Percentiles rank a stretch among this genome's conserved stretches.
Evolutionary conservation across 768 basidiomycete species (phyloP).

Genomic region (Infundibulicybe gibba): DNA sequence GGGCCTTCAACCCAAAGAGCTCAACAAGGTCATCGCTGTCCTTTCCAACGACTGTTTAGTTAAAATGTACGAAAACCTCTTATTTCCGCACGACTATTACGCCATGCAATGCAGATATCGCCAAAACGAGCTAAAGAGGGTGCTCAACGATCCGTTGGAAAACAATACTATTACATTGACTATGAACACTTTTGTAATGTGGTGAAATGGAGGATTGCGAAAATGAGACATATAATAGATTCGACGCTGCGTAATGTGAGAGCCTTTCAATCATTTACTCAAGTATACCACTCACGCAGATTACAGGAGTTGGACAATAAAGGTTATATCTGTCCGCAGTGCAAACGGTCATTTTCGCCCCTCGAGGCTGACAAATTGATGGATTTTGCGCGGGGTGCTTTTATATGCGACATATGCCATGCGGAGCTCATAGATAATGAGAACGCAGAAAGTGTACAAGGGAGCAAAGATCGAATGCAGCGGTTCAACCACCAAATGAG

Average conservation of each 20-base stretch:
- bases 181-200: conserved; percentile 96
- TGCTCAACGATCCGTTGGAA: conserved; percentile 80
- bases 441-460: conserved; percentile 78
- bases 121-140: conserved; percentile 92
- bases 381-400: conserved; percentile 59
- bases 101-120: conserved; percentile 55
- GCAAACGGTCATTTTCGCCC: conserved; percentile 78
- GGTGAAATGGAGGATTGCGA: conserved; percentile 94
- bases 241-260: conserved; percentile 83
- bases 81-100: background rate
- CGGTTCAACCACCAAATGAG: conserved; percentile 90
- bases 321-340: conserved; percentile 94
- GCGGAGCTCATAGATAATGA: conserved; percentile 90
- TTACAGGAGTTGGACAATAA: conserved; percentile 92
- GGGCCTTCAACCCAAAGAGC: conserved; percentile 85
- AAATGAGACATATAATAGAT: conserved; percentile 89
- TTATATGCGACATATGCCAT: conserved; percentile 86
- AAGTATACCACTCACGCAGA: background rate
- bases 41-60: conserved; percentile 77
- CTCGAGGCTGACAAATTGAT: conserved; percentile 84
- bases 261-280: conserved; percentile 6
- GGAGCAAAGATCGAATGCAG: conserved; percentile 94
- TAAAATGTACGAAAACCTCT: conserved; percentile 52
- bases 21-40: conserved; percentile 85
- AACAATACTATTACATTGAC: conserved; percentile 96